Percentiles rank a stretch among this genome's conserved stretches.
These are phyloP conservation scores for Cladophialophora yegresii DNA, from an alignment of 2,329 filamentous ascomycete species.

Conservation along the genomic window DNA sequence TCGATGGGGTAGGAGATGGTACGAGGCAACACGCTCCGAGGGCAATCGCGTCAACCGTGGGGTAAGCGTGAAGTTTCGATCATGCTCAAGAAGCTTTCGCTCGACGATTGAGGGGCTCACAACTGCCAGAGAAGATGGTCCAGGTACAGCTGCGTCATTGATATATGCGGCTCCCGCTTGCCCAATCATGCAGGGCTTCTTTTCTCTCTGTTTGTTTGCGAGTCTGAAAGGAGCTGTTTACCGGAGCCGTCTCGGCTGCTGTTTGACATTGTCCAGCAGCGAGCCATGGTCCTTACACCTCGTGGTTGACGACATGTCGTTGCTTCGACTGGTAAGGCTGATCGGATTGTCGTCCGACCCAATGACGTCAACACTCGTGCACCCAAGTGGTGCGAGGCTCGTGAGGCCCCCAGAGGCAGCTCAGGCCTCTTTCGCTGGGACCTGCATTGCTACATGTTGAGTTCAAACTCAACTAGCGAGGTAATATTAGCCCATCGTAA, in stretches of 20 bases:
- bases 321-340: constrained; percentile 4
- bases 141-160: constrained; percentile 19
- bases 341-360: constrained; percentile 8
- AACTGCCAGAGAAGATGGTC: constrained; percentile 1
- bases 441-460: background rate
- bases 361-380: constrained; percentile 25
- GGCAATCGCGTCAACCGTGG: constrained; percentile 7
- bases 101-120: constrained; percentile 8
- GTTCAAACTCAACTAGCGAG: background rate
- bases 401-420: background rate
- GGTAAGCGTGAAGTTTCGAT: background rate
- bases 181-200: background rate
- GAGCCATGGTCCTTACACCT: background rate
- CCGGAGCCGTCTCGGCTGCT: background rate
- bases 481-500: background rate
- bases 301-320: background rate
- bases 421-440: background rate
- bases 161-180: background rate
- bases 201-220: background rate
- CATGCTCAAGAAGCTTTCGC: background rate
- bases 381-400: background rate
- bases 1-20: constrained; percentile 6
- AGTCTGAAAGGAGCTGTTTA: background rate
- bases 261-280: background rate
- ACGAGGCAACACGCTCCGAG: background rate